A percentile compares a stretch with the other conserved stretches of the same genome.
phyloP scores from a whole-genome alignment of 495 filamentous ascomycete species.

The Lophiostoma macrostomum region DNA sequence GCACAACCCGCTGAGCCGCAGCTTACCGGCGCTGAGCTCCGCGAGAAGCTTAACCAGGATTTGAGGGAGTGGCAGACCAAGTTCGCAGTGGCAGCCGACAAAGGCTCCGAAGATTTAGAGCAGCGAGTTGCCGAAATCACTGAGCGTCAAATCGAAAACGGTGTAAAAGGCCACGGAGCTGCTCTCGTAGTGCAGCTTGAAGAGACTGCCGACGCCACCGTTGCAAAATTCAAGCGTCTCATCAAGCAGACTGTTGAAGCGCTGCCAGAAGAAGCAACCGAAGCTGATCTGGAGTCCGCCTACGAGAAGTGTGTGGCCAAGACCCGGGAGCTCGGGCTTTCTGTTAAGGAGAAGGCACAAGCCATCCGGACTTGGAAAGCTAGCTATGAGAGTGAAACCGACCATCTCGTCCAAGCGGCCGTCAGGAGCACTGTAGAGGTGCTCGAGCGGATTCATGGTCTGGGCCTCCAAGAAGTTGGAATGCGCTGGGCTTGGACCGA shows the following conservation, averaged over 20 bases:
- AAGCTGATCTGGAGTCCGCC: conserved; percentile 54
- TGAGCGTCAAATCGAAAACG: conserved; percentile 62
- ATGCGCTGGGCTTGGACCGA: conserved; percentile 99
- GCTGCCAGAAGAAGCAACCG: conserved; percentile 52
- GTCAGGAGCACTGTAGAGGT: conserved; percentile 79
- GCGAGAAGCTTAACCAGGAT: conserved; percentile 71
- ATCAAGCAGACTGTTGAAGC: conserved; percentile 62
- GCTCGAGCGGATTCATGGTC: conserved; percentile 77
- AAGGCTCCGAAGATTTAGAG: conserved; percentile 69
- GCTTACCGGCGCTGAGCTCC: conserved; percentile 47
- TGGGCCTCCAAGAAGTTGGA: conserved; percentile 91
- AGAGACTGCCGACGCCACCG: conserved; percentile 57
- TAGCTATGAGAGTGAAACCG: conserved; percentile 66
- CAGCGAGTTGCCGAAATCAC: conserved; percentile 75
- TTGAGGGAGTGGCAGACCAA: conserved; percentile 78
- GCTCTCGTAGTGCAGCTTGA: conserved; percentile 67
- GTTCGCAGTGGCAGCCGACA: conserved; percentile 76
- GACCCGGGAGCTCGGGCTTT: conserved; percentile 70
- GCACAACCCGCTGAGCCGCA: conserved; percentile 6
- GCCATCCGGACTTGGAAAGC: conserved; percentile 75
- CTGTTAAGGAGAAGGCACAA: conserved; percentile 78
- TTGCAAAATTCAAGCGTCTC: conserved; percentile 62
- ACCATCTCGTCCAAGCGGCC: conserved; percentile 65
- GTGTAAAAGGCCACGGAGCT: conserved; percentile 62
- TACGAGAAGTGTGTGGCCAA: conserved; percentile 60